A percentile compares a stretch with the other conserved stretches of the same genome.
Evolutionary conservation across 305 asterid species (phyloP).

Genomic region (Solanum hybrid): DNA sequence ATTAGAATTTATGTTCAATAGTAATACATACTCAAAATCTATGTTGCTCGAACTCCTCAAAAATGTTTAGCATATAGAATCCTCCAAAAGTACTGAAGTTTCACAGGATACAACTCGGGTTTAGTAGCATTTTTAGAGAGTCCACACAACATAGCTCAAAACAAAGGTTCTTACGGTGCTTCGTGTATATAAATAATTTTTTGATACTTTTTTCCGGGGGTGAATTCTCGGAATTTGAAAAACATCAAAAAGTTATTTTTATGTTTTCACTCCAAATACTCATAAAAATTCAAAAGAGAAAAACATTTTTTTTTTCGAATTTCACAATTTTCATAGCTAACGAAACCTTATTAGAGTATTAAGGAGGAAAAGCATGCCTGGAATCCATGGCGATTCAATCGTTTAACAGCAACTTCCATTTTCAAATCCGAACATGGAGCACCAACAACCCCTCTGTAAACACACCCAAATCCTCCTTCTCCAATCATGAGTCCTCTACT

Average conservation of each 20-base stretch:
- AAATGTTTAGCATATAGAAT: not conserved
- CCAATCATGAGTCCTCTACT: slow-evolving; percentile 59
- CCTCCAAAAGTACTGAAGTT: not conserved
- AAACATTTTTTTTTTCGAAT: not conserved
- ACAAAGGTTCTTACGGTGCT: not conserved
- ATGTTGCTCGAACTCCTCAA: not conserved
- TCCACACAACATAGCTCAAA: not conserved
- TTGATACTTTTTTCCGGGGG: too few species aligned
- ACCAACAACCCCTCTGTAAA: slow-evolving; percentile 31
- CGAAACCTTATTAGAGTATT: too few species aligned
- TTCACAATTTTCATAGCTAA: not conserved
- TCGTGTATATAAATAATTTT: not conserved
- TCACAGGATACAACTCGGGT: not conserved
- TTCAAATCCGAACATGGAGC: slow-evolving; percentile 21
- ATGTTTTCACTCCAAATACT: not conserved
- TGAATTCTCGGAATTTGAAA: not conserved
- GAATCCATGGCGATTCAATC: slow-evolving; percentile 74
- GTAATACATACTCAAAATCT: not conserved
- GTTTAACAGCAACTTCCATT: slow-evolving; percentile 63
- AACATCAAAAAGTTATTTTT: not conserved
- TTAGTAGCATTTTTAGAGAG: not conserved
- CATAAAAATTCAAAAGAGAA: not conserved
- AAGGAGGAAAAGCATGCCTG: slow-evolving; percentile 55
- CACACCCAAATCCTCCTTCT: slow-evolving; percentile 84
- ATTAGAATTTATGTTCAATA: not conserved